phyloP scores from a whole-genome alignment of 2,329 filamentous ascomycete species.

The Ceratocystis papillata region DNA sequence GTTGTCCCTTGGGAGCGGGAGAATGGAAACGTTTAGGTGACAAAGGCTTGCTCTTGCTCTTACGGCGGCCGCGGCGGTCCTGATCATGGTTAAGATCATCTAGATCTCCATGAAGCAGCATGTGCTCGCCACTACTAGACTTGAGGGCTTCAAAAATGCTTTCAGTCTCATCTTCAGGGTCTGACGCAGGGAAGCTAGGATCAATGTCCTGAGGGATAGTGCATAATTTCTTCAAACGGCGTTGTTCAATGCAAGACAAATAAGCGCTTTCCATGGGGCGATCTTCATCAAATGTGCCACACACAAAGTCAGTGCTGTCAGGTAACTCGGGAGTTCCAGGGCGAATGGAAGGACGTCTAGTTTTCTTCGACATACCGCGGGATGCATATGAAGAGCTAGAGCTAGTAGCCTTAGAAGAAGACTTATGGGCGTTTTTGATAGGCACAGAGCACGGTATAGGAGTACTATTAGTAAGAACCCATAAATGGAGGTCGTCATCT shows the following conservation, averaged over 20 bases:
- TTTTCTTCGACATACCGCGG: constrained; percentile 32
- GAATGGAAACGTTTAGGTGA: constrained; percentile 37
- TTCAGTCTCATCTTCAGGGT: constrained; percentile 74
- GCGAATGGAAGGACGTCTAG: constrained; percentile 45
- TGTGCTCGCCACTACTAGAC: constrained; percentile 21
- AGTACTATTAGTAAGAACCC: constrained; percentile 41
- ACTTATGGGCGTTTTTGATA: constrained; percentile 6
- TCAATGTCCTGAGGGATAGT: constrained; percentile 92
- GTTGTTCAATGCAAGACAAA: constrained; percentile 69
- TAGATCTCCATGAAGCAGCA: constrained; percentile 53
- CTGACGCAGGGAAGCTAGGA: constrained; percentile 90
- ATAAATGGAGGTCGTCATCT: constrained; percentile 51
- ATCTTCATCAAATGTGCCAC: constrained; percentile 92
- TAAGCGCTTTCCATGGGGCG: constrained; percentile 90
- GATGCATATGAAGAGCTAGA: constrained; percentile 54
- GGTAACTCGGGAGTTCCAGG: constrained; percentile 71
- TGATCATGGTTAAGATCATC: constrained; percentile 51
- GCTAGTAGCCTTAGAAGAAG: constrained; percentile 14
- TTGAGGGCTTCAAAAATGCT: constrained; percentile 46
- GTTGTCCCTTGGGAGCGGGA: constrained; percentile 34
- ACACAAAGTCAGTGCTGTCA: constrained; percentile 98
- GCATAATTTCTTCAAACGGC: constrained; percentile 69
- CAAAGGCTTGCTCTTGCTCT: constrained; percentile 43
- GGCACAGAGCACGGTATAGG: constrained; percentile 14
- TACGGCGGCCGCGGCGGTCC: constrained; percentile 37